These are phyloP conservation scores for Striga hermonthica DNA, from an alignment of 305 asterid genomes.

Conservation along the genomic window DNA sequence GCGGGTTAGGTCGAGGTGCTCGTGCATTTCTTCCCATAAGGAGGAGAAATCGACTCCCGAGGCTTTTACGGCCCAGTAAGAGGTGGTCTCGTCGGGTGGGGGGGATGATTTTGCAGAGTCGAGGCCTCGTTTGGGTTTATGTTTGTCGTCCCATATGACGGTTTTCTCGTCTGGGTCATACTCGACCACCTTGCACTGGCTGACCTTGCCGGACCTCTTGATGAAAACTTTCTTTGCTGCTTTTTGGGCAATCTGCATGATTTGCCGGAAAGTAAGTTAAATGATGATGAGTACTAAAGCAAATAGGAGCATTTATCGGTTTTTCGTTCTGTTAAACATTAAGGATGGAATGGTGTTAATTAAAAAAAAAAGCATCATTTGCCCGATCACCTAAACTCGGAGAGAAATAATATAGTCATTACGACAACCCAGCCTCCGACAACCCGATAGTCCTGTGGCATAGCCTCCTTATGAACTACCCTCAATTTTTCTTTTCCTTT, in stretches of 20 bases:
- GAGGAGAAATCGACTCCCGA: slow-evolving; percentile 73
- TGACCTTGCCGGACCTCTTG: slow-evolving; percentile 63
- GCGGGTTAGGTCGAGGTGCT: slow-evolving; percentile 62
- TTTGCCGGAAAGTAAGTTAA: not conserved
- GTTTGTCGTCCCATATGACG: slow-evolving; percentile 69
- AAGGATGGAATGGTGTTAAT: too few relatives aligned
- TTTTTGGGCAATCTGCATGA: slow-evolving; percentile 72
- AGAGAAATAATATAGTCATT: too few relatives aligned
- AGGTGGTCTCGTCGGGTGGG: slow-evolving; percentile 36
- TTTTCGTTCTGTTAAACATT: too few relatives aligned
- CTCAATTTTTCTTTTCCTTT: too few relatives aligned
- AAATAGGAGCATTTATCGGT: not conserved
- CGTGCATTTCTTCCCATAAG: slow-evolving; percentile 67
- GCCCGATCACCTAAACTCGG: not conserved
- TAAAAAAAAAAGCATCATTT: too few relatives aligned
- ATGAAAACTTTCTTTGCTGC: slow-evolving; percentile 73
- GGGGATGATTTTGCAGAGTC: slow-evolving; percentile 20
- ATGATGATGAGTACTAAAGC: not conserved
- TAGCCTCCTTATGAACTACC: too few relatives aligned
- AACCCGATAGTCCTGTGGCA: too few relatives aligned
- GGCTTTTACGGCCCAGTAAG: slow-evolving; percentile 86
- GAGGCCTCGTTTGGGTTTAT: slow-evolving; percentile 36
- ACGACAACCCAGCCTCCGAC: too few relatives aligned
- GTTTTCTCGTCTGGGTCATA: slow-evolving; percentile 78
- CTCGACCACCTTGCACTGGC: slow-evolving; percentile 71